A percentile compares a stretch with the other conserved stretches of the same genome.
Evolutionary conservation across 2,329 filamentous ascomycete species (phyloP).

Genomic region (Aspergillus nomiae): DNA sequence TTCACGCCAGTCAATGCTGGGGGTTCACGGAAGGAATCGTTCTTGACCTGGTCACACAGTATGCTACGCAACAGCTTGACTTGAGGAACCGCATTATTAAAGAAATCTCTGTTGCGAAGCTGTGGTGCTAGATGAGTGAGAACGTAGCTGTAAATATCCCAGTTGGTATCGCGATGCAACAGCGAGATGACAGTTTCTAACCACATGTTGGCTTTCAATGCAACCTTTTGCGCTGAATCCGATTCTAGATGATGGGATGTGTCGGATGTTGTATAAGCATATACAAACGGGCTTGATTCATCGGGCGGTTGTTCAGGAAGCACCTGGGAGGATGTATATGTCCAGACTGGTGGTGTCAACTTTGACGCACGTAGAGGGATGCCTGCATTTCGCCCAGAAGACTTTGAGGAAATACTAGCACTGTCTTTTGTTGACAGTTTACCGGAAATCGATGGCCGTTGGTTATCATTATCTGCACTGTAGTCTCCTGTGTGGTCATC

Average conservation of each 20-base stretch:
- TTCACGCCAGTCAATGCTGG: conserved; percentile 76
- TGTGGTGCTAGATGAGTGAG: conserved; percentile 85
- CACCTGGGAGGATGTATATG: conserved; percentile 56
- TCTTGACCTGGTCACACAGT: conserved; percentile 80
- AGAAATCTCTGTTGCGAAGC: conserved; percentile 85
- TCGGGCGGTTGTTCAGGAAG: conserved; percentile 56
- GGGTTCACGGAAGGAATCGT: conserved; percentile 77
- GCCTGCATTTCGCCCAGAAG: conserved; percentile 35
- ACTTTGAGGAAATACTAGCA: conserved; percentile 31
- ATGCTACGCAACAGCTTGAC: conserved; percentile 74
- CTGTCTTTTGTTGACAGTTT: conserved; percentile 37
- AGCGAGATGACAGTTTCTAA: conserved; percentile 75
- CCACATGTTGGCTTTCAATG: conserved; percentile 68
- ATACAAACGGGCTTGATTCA: conserved; percentile 53
- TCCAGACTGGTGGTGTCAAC: conserved; percentile 55
- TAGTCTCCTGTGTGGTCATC: conserved; percentile 45
- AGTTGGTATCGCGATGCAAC: conserved; percentile 74
- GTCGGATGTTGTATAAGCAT: conserved; percentile 48
- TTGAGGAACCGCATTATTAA: conserved; percentile 71
- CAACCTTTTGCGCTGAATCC: conserved; percentile 37
- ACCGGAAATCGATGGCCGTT: conserved; percentile 25
- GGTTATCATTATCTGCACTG: conserved; percentile 40
- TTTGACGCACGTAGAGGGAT: conserved; percentile 37
- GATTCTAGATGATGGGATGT: conserved; percentile 31
- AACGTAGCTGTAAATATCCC: conserved; percentile 91